Evolutionary conservation across 768 basidiomycete genomes (phyloP).

Genomic region (Myochromella boudieri): DNA sequence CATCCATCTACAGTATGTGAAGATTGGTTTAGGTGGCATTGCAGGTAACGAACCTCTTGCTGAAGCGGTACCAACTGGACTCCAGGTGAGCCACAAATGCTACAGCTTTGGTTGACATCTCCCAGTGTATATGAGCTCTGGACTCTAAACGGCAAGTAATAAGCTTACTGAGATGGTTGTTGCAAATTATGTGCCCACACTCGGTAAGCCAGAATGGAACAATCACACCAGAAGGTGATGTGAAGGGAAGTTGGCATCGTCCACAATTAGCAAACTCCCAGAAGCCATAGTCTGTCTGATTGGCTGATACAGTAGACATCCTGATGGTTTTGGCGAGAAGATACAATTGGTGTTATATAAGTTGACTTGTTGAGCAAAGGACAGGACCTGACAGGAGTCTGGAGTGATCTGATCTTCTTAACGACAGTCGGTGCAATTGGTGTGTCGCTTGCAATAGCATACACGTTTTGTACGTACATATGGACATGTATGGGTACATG

Average conservation of each 20-base stretch:
- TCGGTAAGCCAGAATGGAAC: constrained; percentile 89
- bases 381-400: not conserved
- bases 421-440: too few species aligned
- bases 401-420: too few species aligned
- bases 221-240: constrained; percentile 48
- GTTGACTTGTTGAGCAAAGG: not conserved
- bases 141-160: not conserved
- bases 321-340: too few species aligned
- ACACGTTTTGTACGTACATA: too few species aligned
- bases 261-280: constrained; percentile 81
- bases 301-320: constrained; percentile 39
- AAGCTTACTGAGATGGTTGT: constrained; percentile 74
- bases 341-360: too few species aligned
- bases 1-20: constrained; percentile 56
- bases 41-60: constrained; percentile 52
- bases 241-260: constrained; percentile 68
- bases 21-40: not conserved
- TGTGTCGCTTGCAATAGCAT: too few species aligned
- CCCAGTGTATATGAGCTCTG: constrained; percentile 2
- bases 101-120: constrained; percentile 76
- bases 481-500: too few species aligned
- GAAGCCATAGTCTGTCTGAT: constrained; percentile 52
- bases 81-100: constrained; percentile 60
- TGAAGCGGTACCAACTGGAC: constrained; percentile 76
- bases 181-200: constrained; percentile 86